These are phyloP conservation scores for Aspergillus mulundensis DNA, from an alignment of 495 filamentous ascomycete species.

Conservation along the genomic window DNA sequence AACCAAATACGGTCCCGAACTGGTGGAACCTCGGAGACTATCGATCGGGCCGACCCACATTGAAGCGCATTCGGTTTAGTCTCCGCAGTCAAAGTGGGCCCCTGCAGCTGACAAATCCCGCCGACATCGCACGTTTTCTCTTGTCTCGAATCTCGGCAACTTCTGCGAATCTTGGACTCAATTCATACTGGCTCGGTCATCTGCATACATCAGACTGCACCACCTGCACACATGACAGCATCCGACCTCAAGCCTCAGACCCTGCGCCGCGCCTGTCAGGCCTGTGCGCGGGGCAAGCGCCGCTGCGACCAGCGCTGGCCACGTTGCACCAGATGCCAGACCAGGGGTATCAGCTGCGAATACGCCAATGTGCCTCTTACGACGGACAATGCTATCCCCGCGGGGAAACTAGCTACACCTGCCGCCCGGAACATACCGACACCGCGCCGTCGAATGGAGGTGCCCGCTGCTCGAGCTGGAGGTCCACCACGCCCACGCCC, in stretches of 20 bases:
- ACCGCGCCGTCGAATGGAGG: too few relatives aligned
- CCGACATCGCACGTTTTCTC: neutral
- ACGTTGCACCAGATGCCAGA: slow-evolving; percentile 34
- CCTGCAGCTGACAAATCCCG: neutral
- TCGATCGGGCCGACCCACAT: too few relatives aligned
- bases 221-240: neutral
- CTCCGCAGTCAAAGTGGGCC: neutral
- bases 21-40: too few relatives aligned
- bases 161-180: too few relatives aligned
- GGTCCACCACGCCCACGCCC: too few relatives aligned
- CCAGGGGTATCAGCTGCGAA: slow-evolving; percentile 30
- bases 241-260: neutral
- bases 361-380: slow-evolving; percentile 31
- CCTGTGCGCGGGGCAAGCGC: slow-evolving; percentile 41
- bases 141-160: too few relatives aligned
- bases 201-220: too few relatives aligned
- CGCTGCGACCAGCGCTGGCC: slow-evolving; percentile 42
- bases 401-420: neutral
- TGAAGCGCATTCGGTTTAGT: neutral
- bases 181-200: too few relatives aligned
- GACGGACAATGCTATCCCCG: neutral
- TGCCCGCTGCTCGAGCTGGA: too few relatives aligned
- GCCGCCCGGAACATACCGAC: too few relatives aligned
- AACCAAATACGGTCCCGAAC: too few relatives aligned
- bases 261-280: slow-evolving; percentile 37